Conservation (phyloP, 345 rosid genomes). For the Conringia planisiliqua region DNA sequence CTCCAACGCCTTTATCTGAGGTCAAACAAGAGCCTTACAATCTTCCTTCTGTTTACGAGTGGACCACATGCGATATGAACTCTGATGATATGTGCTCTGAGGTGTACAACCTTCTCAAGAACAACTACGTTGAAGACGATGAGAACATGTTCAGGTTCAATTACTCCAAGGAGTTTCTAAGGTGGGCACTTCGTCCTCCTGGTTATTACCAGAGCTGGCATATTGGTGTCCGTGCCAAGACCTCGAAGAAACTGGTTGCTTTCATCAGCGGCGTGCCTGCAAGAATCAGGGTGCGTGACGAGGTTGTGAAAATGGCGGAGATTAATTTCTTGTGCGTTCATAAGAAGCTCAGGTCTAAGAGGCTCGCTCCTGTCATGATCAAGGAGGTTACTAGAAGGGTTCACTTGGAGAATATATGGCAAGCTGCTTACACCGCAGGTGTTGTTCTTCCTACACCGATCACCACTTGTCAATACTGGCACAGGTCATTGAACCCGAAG, state of each 20-base stretch:
- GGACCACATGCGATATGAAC: conserved; percentile 84
- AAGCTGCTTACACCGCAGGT: conserved; percentile 95
- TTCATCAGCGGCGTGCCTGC: conserved; percentile 92
- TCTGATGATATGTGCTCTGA: conserved; percentile 72
- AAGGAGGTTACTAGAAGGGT: conserved; percentile 95
- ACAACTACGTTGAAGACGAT: conserved; percentile 88
- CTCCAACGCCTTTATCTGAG: conserved; percentile 57
- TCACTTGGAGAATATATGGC: conserved; percentile 92
- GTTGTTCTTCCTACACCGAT: conserved; percentile 89
- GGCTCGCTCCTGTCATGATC: conserved; percentile 95
- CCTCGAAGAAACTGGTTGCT: conserved; percentile 82
- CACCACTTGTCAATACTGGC: conserved; percentile 93
- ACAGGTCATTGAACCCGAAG: conserved; percentile 92
- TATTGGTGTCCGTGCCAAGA: conserved; percentile 81
- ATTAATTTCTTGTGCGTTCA: conserved; percentile 93
- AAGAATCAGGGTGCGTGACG: conserved; percentile 71
- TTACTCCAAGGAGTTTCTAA: conserved; percentile 88
- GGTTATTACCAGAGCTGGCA: conserved; percentile 84
- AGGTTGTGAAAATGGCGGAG: conserved; percentile 87
- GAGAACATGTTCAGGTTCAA: conserved; percentile 97
- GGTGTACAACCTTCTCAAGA: conserved; percentile 73
- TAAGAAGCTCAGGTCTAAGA: conserved; percentile 90
- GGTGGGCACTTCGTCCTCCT: conserved; percentile 90
- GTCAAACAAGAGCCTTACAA: conserved; percentile 91
- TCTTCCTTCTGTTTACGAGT: conserved; percentile 72